Evolutionary conservation across 1,284 basidiomycete species (phyloP), one percentile per base, ranked within the genome.

Genomic region (Heterobasidion annosum): DNA sequence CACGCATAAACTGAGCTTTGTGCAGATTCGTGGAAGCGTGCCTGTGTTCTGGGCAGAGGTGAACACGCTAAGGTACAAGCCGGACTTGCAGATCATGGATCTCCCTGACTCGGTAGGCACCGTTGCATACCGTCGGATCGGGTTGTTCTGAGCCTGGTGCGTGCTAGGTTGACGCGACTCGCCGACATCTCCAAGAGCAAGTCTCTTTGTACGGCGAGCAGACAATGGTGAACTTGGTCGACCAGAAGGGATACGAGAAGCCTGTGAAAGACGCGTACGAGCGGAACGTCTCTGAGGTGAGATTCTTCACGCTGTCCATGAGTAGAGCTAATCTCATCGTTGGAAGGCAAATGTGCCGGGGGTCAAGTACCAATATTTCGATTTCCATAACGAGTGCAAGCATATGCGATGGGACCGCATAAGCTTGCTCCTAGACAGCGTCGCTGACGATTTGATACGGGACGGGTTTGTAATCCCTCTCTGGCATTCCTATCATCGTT

Each of bases 181-280:
- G 77, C 37, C 74, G 74, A 46, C 97, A 99, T 71, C 73, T 99
- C 25, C 74, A 83, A 51, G 81, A 86, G 59, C 88, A 93, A 68
- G 77, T 87, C 47, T 73, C 78, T 8, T 70, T 78, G 5, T 99
- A 99, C 67, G 92, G 93, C 13, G 78, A 83, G 54, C 84, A 91
- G 63, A 83, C 79, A 60, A 72, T 98, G 47, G 88, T 98, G 64
- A 99, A 94, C 66, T 79, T 99, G 47, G 89, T 99, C 58, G 98
- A 99, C 68, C 91, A 96, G 63, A 93, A 92, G 64, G 97, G 97
- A 0, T 79, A 94, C 68, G 97, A 99, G 72, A 83, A 87, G 65
- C 94, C 94, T 7, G 82, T 99, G 62, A 99, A 99, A 74, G 95
- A 98, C 57, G 94, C 91, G 0, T 98, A 91, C 66, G 97, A 99